Conservation (phyloP, 306 rosid species). For the Gillenia trifoliata region DNA sequence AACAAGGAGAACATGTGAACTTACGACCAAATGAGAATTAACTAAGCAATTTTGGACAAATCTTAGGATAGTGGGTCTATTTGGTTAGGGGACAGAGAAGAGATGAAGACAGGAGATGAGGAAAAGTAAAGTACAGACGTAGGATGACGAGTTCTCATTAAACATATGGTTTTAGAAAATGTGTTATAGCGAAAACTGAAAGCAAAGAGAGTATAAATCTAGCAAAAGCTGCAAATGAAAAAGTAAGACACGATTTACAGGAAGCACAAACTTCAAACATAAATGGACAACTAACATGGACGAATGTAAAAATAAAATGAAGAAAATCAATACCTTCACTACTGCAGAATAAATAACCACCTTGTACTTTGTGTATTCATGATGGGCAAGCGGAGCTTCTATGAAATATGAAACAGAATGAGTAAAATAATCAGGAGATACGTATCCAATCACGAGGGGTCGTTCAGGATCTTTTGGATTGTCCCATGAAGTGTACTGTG, state of each 20-base stretch:
- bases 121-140: background rate
- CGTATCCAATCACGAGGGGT: constrained; percentile 86
- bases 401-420: constrained; percentile 95
- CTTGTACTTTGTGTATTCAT: constrained; percentile 66
- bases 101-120: background rate
- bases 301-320: background rate
- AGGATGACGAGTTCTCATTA: background rate
- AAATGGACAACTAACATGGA: background rate
- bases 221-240: background rate
- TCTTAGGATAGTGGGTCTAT: background rate
- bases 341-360: constrained; percentile 95
- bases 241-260: background rate
- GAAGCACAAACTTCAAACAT: background rate
- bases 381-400: constrained; percentile 88
- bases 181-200: background rate
- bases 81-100: background rate
- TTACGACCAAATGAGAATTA: background rate
- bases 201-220: background rate
- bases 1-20: background rate
- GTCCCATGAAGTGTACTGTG: constrained; percentile 73
- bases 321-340: constrained; percentile 73
- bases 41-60: background rate
- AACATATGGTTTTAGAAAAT: background rate
- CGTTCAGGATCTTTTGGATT: constrained; percentile 88
- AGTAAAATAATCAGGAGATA: constrained; percentile 97